Conservation (phyloP, 2,329 filamentous ascomycete genomes). For the Diaporthe nobilis region DNA sequence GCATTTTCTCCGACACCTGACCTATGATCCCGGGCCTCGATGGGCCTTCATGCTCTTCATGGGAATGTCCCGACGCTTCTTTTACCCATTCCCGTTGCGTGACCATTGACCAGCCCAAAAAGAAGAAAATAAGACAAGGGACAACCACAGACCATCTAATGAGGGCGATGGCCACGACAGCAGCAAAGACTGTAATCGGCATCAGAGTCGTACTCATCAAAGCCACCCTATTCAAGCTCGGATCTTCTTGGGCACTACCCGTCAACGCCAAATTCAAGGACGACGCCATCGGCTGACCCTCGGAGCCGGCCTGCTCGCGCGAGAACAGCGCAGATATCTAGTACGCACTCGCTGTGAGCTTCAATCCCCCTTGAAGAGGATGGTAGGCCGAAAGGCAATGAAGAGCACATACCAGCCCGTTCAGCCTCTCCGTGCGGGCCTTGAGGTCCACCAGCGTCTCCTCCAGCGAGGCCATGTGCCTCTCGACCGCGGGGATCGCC, state of each 20-base stretch:
- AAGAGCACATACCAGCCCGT: constrained; percentile 45
- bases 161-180: constrained; percentile 47
- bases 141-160: constrained; percentile 38
- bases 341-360: constrained; percentile 35
- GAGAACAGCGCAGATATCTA: constrained; percentile 47
- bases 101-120: constrained; percentile 25
- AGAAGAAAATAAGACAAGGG: constrained; percentile 23
- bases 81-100: constrained; percentile 9
- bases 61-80: neutral
- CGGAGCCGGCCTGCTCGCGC: constrained; percentile 45
- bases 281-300: constrained; percentile 42
- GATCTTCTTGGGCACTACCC: constrained; percentile 14
- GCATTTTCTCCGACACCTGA: neutral
- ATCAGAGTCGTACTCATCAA: constrained; percentile 48
- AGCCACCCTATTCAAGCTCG: constrained; percentile 46
- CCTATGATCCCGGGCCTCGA: neutral
- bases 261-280: constrained; percentile 6
- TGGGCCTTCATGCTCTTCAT: neutral
- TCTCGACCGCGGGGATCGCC: constrained; percentile 46
- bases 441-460: constrained; percentile 47
- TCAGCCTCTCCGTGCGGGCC: constrained; percentile 46
- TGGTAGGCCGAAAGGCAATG: constrained; percentile 29
- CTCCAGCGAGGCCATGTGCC: constrained; percentile 44
- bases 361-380: constrained; percentile 38
- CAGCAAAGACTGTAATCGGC: constrained; percentile 48